Percentiles rank a stretch among this genome's conserved stretches.
Conservation (phyloP, 495 filamentous ascomycete species). For the Filosporella fistucella region DNA sequence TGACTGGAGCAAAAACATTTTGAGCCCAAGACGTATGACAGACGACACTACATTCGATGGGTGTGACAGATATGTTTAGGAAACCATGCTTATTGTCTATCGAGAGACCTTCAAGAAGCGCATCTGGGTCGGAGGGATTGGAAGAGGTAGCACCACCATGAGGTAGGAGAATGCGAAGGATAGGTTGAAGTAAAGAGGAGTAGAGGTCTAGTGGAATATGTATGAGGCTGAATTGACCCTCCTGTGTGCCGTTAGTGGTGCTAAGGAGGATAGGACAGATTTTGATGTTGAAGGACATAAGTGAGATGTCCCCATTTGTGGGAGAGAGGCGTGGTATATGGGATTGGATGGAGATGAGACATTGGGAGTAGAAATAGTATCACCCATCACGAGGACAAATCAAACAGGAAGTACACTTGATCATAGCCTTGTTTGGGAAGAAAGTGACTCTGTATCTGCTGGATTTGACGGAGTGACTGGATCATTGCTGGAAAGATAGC, state of each 20-base stretch:
- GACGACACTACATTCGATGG: slow-evolving; percentile 88
- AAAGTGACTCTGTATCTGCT: too few species aligned
- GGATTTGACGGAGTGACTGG: too few species aligned
- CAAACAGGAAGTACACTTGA: too few species aligned
- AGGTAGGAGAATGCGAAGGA: slow-evolving; percentile 73
- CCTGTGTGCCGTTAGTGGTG: slow-evolving; percentile 47
- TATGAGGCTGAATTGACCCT: slow-evolving; percentile 80
- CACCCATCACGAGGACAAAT: slow-evolving; percentile 7
- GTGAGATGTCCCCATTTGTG: slow-evolving; percentile 7
- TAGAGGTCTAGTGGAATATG: slow-evolving; percentile 87
- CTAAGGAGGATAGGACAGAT: slow-evolving; percentile 9
- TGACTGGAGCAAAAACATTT: slow-evolving; percentile 68
- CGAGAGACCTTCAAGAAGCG: slow-evolving; percentile 34
- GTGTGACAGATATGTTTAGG: slow-evolving; percentile 88
- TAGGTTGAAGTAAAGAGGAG: slow-evolving; percentile 73
- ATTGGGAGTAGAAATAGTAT: slow-evolving; percentile 17
- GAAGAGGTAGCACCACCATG: slow-evolving; percentile 24
- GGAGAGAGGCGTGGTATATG: slow-evolving; percentile 19
- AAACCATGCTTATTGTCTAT: slow-evolving; percentile 64
- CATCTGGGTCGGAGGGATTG: slow-evolving; percentile 32
- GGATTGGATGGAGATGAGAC: slow-evolving; percentile 19
- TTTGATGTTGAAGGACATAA: slow-evolving; percentile 16
- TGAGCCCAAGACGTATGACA: slow-evolving; percentile 70
- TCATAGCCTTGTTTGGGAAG: too few species aligned
- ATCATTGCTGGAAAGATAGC: too few species aligned